Evolutionary conservation across 1,284 basidiomycete genomes (phyloP), one percentile per base, ranked within the genome.

Genomic region (Pyrrhoderma noxium): DNA sequence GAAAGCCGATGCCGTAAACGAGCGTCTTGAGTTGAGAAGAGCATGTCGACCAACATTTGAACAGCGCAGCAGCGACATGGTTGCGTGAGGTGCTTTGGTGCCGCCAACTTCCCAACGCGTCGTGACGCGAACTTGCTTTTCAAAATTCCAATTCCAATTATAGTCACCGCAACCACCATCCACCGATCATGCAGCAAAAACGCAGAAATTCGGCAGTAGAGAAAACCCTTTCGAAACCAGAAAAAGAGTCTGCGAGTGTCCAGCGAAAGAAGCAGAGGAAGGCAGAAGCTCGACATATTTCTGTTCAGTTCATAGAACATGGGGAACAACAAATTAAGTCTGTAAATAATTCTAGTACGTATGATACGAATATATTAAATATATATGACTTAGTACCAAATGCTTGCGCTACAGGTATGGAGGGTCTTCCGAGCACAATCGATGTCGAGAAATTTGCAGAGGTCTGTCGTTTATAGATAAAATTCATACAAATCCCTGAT

Each of bases 361-460:
- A n/a, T n/a, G n/a, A n/a, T n/a, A n/a, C n/a, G n/a, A n/a, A n/a
- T n/a, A n/a, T n/a, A n/a, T n/a, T n/a, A n/a, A n/a, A n/a, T n/a
- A n/a, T n/a, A n/a, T n/a, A n/a, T n/a, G n/a, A n/a, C n/a, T n/a
- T n/a, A n/a, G n/a, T n/a, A n/a, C n/a, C n/a, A n/a, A n/a, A n/a
- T n/a, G 47, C 14, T 40, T 25, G 31, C 13, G 36, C 5, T 9
- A 39, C 8, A 84, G 81, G 74, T 44, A 68, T 76, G 63, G 71
- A 73, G 47, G 75, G 74, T 3, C 65, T 95, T 3, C 90, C 91
- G 0, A 74, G 77, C 16, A 75, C 82, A 0, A 75, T 96, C 42
- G 86, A 93, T 60, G 85, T 94, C 8, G 92, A 94, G 62, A 83
- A 77, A 60, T 95, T 95, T 62, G 77, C 85, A 8, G 84, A 93